These are phyloP conservation scores for Lyophyllum semitale DNA, from an alignment of 768 basidiomycete genomes.

Conservation along the genomic window DNA sequence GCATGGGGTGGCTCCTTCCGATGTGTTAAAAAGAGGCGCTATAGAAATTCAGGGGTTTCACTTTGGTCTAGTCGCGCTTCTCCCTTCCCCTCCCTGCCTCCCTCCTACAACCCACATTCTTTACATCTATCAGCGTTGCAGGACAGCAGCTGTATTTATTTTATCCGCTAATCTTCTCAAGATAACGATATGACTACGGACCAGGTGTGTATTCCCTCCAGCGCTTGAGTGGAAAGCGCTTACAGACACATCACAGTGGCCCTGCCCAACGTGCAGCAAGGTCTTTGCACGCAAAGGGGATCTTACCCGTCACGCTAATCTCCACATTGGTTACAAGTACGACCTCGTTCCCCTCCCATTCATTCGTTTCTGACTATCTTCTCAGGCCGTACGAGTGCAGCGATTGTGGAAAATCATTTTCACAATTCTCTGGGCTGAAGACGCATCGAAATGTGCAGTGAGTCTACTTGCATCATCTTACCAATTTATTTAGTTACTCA, in stretches of 20 bases:
- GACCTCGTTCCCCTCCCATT: constrained; percentile 12
- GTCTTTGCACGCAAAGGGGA: constrained; percentile 60
- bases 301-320: constrained; percentile 53
- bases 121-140: constrained; percentile 24
- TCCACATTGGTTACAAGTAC: constrained; percentile 57
- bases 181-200: constrained; percentile 11
- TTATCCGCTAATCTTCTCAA: constrained; percentile 9
- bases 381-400: constrained; percentile 53
- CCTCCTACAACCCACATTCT: constrained; percentile 15
- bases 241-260: constrained; percentile 27
- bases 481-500: background rate
- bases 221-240: background rate
- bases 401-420: constrained; percentile 55
- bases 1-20: constrained; percentile 2
- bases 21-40: constrained; percentile 15
- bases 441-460: constrained; percentile 72
- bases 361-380: background rate
- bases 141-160: constrained; percentile 24
- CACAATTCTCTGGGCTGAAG: constrained; percentile 60
- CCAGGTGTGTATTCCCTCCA: constrained; percentile 5
- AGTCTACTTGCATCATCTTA: constrained; percentile 22
- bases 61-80: constrained; percentile 13
- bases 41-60: constrained; percentile 4
- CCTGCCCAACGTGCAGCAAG: constrained; percentile 48
- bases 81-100: constrained; percentile 19